Evolutionary conservation across 768 basidiomycete species (phyloP).

Genomic region (Pulveroboletus sp.): DNA sequence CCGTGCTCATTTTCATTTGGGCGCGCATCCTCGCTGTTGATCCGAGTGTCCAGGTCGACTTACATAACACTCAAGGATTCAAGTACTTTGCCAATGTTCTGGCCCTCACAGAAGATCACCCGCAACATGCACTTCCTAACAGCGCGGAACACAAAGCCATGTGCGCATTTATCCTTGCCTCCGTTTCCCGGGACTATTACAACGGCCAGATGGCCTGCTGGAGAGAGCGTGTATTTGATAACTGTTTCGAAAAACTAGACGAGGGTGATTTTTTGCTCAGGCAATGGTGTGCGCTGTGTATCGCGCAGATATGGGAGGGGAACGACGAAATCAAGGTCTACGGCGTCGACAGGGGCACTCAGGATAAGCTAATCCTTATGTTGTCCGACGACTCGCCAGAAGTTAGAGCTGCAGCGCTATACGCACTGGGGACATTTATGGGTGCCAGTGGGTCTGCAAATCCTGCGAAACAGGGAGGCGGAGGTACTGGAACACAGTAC

Average conservation of each 20-base stretch:
- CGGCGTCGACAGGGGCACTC: slow-evolving; percentile 73
- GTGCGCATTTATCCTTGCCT: slow-evolving; percentile 94
- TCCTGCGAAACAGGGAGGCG: slow-evolving; percentile 63
- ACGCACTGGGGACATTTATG: slow-evolving; percentile 88
- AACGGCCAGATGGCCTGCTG: slow-evolving; percentile 84
- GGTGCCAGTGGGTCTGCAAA: slow-evolving; percentile 83
- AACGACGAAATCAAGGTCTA: slow-evolving; percentile 87
- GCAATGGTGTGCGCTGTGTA: slow-evolving; percentile 92
- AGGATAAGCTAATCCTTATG: slow-evolving; percentile 75
- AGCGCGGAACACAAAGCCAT: slow-evolving; percentile 94
- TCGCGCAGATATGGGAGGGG: slow-evolving; percentile 91
- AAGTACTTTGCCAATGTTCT: slow-evolving; percentile 82
- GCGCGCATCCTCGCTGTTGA: slow-evolving; percentile 97
- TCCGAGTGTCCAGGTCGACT: slow-evolving; percentile 82
- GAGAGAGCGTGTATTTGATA: slow-evolving; percentile 76
- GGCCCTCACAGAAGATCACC: slow-evolving; percentile 56
- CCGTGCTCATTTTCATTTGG: slow-evolving; percentile 99
- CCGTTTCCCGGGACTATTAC: slow-evolving; percentile 86
- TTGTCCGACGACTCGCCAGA: slow-evolving; percentile 87
- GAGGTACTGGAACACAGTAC: slow-evolving; percentile 76
- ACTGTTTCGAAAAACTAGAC: slow-evolving; percentile 78
- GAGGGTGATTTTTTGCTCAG: slow-evolving; percentile 90
- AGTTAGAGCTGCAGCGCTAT: slow-evolving; percentile 87
- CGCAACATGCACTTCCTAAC: slow-evolving; percentile 69
- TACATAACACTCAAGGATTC: slow-evolving; percentile 77